These are phyloP conservation scores for Rhododendron kiyosumense DNA, from an alignment of 148 eudicot genomes.

Conservation along the genomic window DNA sequence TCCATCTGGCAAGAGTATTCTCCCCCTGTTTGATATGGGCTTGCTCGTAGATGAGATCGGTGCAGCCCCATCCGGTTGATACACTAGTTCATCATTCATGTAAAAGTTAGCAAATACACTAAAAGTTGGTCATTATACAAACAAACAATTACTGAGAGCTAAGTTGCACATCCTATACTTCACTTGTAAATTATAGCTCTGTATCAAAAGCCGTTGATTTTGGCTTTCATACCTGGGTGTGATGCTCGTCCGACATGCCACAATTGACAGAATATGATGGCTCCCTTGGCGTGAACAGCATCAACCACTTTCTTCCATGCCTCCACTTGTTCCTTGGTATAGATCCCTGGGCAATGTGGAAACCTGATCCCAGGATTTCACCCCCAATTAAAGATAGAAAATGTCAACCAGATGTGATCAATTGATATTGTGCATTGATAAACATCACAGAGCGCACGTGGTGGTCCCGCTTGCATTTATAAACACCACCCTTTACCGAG, in stretches of 20 bases:
- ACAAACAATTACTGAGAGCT: not conserved
- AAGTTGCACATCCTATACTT: not conserved
- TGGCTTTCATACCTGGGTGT: constrained; percentile 40
- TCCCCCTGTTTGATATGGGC: constrained; percentile 57
- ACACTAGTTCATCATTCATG: constrained; percentile 31
- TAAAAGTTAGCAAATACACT: constrained; percentile 5
- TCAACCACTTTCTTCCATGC: constrained; percentile 80
- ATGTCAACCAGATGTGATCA: not conserved
- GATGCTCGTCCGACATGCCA: constrained; percentile 97
- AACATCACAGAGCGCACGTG: not conserved
- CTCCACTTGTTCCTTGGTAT: constrained; percentile 59
- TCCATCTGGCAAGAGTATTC: constrained; percentile 55
- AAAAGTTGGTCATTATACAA: not conserved
- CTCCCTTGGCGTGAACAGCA: constrained; percentile 73
- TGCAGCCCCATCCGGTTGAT: constrained; percentile 53
- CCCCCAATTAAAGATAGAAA: not conserved
- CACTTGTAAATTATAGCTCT: not conserved
- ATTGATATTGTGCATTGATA: not conserved
- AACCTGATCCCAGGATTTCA: constrained; percentile 40
- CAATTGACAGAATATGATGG: constrained; percentile 63
- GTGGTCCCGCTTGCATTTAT: not conserved
- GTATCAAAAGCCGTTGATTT: not conserved
- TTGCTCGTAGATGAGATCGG: constrained; percentile 81
- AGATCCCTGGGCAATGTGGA: constrained; percentile 82
- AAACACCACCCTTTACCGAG: not conserved